Base-by-base conservation (phyloP, 805 yeast genomes). In the Lipomyces mesembrius region DNA sequence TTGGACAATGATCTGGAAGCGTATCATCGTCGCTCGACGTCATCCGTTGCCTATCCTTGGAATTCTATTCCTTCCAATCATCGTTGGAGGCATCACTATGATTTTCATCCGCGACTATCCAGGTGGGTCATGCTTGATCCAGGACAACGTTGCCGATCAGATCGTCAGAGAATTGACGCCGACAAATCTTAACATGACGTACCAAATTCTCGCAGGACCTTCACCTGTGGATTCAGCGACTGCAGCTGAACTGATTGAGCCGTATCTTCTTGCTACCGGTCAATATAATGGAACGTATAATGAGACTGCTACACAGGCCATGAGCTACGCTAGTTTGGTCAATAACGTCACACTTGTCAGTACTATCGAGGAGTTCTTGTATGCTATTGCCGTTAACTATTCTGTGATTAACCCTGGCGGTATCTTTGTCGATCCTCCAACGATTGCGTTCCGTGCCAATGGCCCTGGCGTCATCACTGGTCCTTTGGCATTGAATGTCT, bases 351-450 rank as follows among this genome's bases (percentile, higher is more conserved):
- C 68, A 5, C 61, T 67, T 7, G 77, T 74, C 17, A 52, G 64
- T 37, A 70, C 72, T 29, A 64, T 57, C n/a, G 68, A 64, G 49
- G 68, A 73, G 8, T 76, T 75, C 59, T 53, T 61, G 59, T 62
- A 62, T 6, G 70, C 61, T 22, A 57, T 77, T 49, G 57, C 57
- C 20, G 62, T 64, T 3, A 76, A 76, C 60, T 72, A 70, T 65
- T 49, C 74, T 8, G 61, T 64, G 11, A 59, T 74, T n/a, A 67
- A 66, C 39, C 79, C 80, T 6, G 80, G 80, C 46, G 80, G 79
- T 32, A 55, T 76, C 5, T 77, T 62, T 46, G 29, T 74, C 29
- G 74, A 72, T 52, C 66, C 69, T 9, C 63, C 72, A 3, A 72
- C 74, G 2, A 64, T 75, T 53, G 78, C 79, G 5, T 76, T 75